Evolutionary conservation across 768 basidiomycete species (phyloP), one percentile per base, ranked within the genome.

Genomic region (Auricularia cornea): DNA sequence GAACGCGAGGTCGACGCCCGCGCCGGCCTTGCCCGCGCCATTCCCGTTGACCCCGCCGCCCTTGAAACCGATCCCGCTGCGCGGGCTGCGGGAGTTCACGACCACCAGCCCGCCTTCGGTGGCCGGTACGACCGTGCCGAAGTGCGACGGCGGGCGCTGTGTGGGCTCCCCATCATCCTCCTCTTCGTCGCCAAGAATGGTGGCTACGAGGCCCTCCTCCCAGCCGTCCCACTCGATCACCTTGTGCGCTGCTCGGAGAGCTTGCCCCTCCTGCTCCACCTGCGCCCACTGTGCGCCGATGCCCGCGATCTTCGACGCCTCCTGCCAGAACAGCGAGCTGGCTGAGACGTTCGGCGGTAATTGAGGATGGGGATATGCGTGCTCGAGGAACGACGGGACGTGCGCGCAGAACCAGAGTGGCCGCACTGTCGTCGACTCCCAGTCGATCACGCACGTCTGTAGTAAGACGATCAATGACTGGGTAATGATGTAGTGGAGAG

Each of bases 191-290:
- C 89, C 90, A 23, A 93, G 78, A 33, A 92, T 89, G 63, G 84
- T 85, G 4, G 85, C 84, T 1, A 89, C 83, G 20, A 94, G 78
- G 0, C 90, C 90, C 70, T 93, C 91, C 70, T 94, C 91, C 91
- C 92, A 94, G 2, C 91, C 92, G 67, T 93, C 91, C 91, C 91
- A 93, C 70, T 94, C 91, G 38, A 81, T 83, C 67, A 86, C 90
- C 30, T 90, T 85, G 72, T 94, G 91, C 3, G 88, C 89, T 74
- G 87, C 80, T 56, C 92, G 84, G 60, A 91, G 75, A 2, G 84
- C 81, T 52, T 81, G 78, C 3, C 92, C 88, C 18, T 81, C 70
- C 3, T 81, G 75, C 71, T 93, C 90, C 67, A 87, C 84, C 67
- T 85, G 81, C 2, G 92, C 79, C 91, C 92, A 94, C 69, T 89